These are phyloP conservation scores for Didymella pinodella DNA, from an alignment of 2,329 filamentous ascomycete species.

Conservation along the genomic window DNA sequence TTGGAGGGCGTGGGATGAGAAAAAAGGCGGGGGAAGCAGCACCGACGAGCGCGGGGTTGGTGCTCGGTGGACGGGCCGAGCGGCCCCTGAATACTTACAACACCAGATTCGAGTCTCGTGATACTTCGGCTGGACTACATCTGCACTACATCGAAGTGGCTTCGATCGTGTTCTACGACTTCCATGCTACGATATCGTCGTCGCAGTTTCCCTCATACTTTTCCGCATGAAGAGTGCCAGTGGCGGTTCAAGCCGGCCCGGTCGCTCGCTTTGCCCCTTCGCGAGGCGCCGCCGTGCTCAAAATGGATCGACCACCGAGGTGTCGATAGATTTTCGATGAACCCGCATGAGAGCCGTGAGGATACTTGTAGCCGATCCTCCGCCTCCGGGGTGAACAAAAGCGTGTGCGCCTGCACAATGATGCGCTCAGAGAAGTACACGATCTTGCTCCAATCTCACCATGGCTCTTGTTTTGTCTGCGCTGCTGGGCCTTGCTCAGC, in stretches of 20 bases:
- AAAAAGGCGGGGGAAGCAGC: conserved; percentile 12
- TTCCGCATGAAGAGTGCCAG: conserved; percentile 9
- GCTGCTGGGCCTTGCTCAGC: conserved; percentile 21
- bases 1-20: conserved; percentile 6
- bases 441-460: conserved; percentile 1
- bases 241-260: conserved; percentile 6
- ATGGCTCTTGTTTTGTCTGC: conserved; percentile 23
- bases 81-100: conserved; percentile 8
- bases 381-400: conserved; percentile 12
- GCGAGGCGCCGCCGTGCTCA: conserved; percentile 7
- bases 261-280: conserved; percentile 8
- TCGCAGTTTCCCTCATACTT: conserved; percentile 11
- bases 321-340: conserved; percentile 14
- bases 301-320: conserved; percentile 14
- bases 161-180: background rate
- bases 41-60: conserved; percentile 20
- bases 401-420: background rate
- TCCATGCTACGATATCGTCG: background rate
- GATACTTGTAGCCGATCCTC: conserved; percentile 17
- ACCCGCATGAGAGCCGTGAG: conserved; percentile 1
- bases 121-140: background rate
- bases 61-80: conserved; percentile 17
- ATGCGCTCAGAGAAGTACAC: background rate
- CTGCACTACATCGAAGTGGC: background rate
- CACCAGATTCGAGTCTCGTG: conserved; percentile 4